These are phyloP conservation scores for Trichosporon sp. DNA, from an alignment of 1,284 basidiomycete genomes.

Conservation along the genomic window DNA sequence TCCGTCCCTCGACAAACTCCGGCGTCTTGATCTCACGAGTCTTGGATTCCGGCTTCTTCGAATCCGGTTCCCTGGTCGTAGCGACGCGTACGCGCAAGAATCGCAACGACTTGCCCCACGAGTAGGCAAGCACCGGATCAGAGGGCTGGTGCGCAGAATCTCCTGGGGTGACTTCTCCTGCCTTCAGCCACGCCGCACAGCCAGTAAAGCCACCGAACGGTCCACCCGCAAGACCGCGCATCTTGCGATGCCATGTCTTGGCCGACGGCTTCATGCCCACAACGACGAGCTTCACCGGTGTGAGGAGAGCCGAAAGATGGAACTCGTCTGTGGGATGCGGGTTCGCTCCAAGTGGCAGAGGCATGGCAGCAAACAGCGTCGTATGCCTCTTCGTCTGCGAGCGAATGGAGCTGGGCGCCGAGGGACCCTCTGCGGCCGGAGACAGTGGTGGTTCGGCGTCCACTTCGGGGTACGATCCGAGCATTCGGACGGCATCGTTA, in stretches of 20 bases:
- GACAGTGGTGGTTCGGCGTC: slow-evolving; percentile 19
- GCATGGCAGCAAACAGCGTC: slow-evolving; percentile 69
- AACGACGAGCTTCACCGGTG: slow-evolving; percentile 82
- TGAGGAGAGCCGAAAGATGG: slow-evolving; percentile 78
- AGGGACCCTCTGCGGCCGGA: slow-evolving; percentile 11
- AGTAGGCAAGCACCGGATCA: slow-evolving; percentile 69
- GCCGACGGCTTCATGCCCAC: slow-evolving; percentile 88
- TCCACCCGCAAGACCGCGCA: slow-evolving; percentile 54
- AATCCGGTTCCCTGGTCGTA: not conserved
- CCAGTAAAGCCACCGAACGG: slow-evolving; percentile 54
- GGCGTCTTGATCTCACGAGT: slow-evolving; percentile 20
- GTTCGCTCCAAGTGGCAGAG: slow-evolving; percentile 73
- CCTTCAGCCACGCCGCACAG: slow-evolving; percentile 70
- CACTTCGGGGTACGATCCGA: slow-evolving; percentile 79
- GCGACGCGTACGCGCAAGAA: slow-evolving; percentile 56
- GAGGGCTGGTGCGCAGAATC: slow-evolving; percentile 13
- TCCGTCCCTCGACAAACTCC: slow-evolving; percentile 42
- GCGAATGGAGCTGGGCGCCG: slow-evolving; percentile 20
- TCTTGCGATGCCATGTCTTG: slow-evolving; percentile 83
- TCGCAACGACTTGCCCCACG: slow-evolving; percentile 67
- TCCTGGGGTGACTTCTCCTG: slow-evolving; percentile 19
- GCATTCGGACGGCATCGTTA: slow-evolving; percentile 85
- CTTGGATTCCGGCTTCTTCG: slow-evolving; percentile 12
- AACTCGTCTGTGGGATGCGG: slow-evolving; percentile 77
- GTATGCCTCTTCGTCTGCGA: slow-evolving; percentile 49